A percentile compares a stretch with the other conserved stretches of the same genome.
Conservation (phyloP, 768 basidiomycete species). For the Piloderma croceum region DNA sequence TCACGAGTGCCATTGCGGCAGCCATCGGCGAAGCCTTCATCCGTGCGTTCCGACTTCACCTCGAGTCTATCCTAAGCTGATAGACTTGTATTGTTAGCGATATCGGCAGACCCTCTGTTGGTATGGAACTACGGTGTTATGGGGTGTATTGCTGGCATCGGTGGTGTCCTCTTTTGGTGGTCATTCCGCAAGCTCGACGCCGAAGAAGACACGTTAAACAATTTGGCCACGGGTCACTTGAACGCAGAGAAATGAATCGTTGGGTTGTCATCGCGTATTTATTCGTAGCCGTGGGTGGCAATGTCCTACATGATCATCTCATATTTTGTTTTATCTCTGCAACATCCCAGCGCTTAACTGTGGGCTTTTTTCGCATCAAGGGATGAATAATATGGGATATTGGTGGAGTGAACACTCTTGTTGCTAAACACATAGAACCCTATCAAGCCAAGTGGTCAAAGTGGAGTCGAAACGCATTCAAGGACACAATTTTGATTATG, state of each 20-base stretch:
- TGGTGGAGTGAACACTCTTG: too few species aligned
- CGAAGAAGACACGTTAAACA: conserved; percentile 60
- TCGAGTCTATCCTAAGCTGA: conserved; percentile 8
- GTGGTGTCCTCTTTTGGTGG: conserved; percentile 51
- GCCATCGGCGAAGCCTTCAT: conserved; percentile 71
- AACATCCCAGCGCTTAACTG: too few species aligned
- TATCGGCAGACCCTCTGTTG: conserved; percentile 66
- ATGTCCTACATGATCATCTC: too few species aligned
- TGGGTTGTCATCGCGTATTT: too few species aligned
- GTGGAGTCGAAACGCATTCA: too few species aligned
- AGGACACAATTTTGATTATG: too few species aligned
- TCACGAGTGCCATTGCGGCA: conserved; percentile 52
- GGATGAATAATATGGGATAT: too few species aligned
- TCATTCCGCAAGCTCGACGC: conserved; percentile 51
- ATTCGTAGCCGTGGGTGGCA: too few species aligned
- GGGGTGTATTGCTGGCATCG: conserved; percentile 46
- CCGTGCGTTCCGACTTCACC: conserved; percentile 33
- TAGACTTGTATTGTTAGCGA: conserved; percentile 27
- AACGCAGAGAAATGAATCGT: neutral
- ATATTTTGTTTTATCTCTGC: too few species aligned
- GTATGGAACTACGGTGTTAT: conserved; percentile 70
- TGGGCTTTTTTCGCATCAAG: too few species aligned
- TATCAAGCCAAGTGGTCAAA: too few species aligned
- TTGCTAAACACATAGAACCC: too few species aligned
- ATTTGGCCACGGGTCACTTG: conserved; percentile 37